Base-by-base conservation (phyloP, 441 rosid genomes). In the Sinapis alba region DNA sequence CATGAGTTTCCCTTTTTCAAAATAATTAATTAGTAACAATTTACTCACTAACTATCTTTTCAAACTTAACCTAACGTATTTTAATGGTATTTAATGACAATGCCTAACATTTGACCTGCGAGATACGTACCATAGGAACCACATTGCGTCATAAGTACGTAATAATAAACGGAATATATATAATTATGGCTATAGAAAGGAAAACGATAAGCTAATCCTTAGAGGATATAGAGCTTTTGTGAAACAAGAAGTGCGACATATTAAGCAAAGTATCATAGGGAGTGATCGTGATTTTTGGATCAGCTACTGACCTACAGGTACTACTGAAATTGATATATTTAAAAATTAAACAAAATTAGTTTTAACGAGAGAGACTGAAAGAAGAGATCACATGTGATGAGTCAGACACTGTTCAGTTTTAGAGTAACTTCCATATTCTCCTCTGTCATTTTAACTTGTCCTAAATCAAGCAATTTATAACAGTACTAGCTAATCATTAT, bases 371-470 rank as follows among this genome's bases (percentile, higher is more conserved):
- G 51, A 60, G 57, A 41, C 38, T 57, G 73, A 36, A 56, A 69
- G 69, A 71, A 74, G 62, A 69, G 75, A 81, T 78, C 94, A 88
- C 92, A 87, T 85, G 93, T 68, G 59, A 47, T 21, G 78, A 73
- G 80, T 84, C 89, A 84, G 90, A 81, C 28, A 64, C 54, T 71
- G 62, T 71, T 59, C 71, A 74, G 72, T 78, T 75, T 63, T 36
- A 21, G 45, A 83, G 85, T 69, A 86, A 80, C 60, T 77, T 75
- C 72, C 76, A 68, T 75, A 74, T 69, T 60, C 79, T 78, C 80
- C 57, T 75, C 78, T 65, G 84, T 78, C 81, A 72, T 77, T 73
- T 83, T 67, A 78, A 68, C 60, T 72, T 16, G 79, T 79, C 71
- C 87, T 80, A 86, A 82, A 85, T 81, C 86, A 80, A 79, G 83